Evolutionary conservation across 2,329 filamentous ascomycete genomes (phyloP).

Genomic region (Ilyonectria mors-panacis): DNA sequence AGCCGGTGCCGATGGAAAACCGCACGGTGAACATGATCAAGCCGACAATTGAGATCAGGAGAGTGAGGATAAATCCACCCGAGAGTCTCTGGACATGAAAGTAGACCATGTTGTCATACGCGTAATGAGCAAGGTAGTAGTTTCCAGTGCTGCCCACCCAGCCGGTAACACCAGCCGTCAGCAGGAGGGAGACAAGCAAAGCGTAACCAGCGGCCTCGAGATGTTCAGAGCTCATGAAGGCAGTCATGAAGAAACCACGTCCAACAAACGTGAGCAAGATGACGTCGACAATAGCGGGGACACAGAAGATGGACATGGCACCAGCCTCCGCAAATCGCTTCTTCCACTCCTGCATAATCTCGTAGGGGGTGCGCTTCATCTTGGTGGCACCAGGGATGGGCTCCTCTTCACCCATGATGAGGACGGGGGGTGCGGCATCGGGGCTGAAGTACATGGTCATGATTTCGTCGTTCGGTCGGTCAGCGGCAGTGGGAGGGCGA

Average conservation of each 20-base stretch:
- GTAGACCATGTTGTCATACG: slow-evolving; percentile 41
- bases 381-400: neutral
- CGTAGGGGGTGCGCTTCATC: slow-evolving; percentile 26
- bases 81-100: slow-evolving; percentile 38
- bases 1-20: slow-evolving; percentile 27
- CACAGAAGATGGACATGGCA: slow-evolving; percentile 40
- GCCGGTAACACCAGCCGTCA: slow-evolving; percentile 40
- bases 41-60: slow-evolving; percentile 22
- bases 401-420: neutral
- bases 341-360: slow-evolving; percentile 34
- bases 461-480: slow-evolving; percentile 37
- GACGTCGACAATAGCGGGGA: slow-evolving; percentile 35
- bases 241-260: slow-evolving; percentile 40
- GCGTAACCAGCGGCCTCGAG: slow-evolving; percentile 37
- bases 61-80: slow-evolving; percentile 34
- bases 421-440: slow-evolving; percentile 5
- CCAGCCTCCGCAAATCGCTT: slow-evolving; percentile 35
- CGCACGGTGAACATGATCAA: slow-evolving; percentile 33
- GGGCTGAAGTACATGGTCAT: slow-evolving; percentile 41
- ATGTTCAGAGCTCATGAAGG: slow-evolving; percentile 31
- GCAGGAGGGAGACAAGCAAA: slow-evolving; percentile 29
- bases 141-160: slow-evolving; percentile 39
- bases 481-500: slow-evolving; percentile 29
- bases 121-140: slow-evolving; percentile 38
- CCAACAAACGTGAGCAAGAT: slow-evolving; percentile 37